phyloP scores from a whole-genome alignment of 2,329 filamentous ascomycete genomes.

The Coniochaeta sp. region DNA sequence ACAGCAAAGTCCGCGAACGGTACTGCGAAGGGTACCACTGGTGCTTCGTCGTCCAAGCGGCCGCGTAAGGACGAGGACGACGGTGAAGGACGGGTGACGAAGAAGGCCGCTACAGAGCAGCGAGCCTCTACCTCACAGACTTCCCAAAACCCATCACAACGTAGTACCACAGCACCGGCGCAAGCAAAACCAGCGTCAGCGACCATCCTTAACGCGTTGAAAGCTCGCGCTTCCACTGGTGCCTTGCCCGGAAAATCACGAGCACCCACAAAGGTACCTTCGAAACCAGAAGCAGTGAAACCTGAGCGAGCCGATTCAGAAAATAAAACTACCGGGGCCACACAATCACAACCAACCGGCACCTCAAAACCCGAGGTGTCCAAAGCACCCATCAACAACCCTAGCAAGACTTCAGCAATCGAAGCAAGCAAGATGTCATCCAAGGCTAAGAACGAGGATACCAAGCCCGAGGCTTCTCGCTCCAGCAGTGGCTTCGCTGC shows the following conservation, averaged over 20 bases:
- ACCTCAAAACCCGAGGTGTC: conserved; percentile 6
- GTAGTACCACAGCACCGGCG: not conserved
- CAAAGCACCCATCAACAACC: conserved; percentile 14
- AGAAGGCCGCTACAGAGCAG: conserved; percentile 28
- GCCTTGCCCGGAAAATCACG: conserved; percentile 41
- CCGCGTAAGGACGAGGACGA: conserved; percentile 34
- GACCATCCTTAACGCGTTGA: conserved; percentile 4
- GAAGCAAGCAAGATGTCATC: conserved; percentile 11
- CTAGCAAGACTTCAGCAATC: conserved; percentile 6
- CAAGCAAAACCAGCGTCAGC: not conserved
- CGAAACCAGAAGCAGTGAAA: conserved; percentile 29
- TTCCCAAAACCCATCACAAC: conserved; percentile 9
- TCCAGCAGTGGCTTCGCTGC: conserved; percentile 37
- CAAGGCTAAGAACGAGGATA: not conserved
- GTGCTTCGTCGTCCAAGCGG: conserved; percentile 22
- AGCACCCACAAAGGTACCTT: conserved; percentile 29
- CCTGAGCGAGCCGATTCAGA: conserved; percentile 10
- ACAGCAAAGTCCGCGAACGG: not conserved
- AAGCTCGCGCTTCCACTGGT: conserved; percentile 18
- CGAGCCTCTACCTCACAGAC: not conserved
- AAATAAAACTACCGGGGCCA: not conserved
- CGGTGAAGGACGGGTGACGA: conserved; percentile 24
- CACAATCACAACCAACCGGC: not conserved
- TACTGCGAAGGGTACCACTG: conserved; percentile 2
- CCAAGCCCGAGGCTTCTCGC: conserved; percentile 21